Evolutionary conservation across 495 filamentous ascomycete species (phyloP).

Genomic region (Penicillium daleae): DNA sequence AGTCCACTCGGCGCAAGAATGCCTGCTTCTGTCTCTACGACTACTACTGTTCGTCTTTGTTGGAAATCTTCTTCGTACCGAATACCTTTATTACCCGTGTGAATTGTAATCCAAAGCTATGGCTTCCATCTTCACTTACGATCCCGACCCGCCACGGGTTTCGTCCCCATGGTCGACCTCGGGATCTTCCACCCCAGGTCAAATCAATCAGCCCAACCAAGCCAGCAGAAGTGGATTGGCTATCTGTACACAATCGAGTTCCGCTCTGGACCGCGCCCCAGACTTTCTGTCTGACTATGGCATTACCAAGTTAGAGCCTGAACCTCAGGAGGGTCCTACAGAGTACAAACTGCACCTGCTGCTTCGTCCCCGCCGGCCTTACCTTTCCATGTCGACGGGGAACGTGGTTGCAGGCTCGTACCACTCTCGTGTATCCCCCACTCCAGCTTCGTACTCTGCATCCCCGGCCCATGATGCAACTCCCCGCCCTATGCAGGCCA

Average conservation of each 20-base stretch:
- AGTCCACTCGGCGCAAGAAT: conserved; percentile 15
- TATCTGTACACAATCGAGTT: conserved; percentile 33
- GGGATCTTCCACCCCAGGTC: conserved; percentile 44
- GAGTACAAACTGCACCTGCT: conserved; percentile 98
- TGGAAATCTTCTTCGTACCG: conserved; percentile 11
- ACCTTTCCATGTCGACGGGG: conserved; percentile 64
- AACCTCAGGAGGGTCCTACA: conserved; percentile 91
- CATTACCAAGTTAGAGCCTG: conserved; percentile 78
- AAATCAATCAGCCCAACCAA: conserved; percentile 11
- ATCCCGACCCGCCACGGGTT: conserved; percentile 83
- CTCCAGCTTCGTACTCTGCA: conserved; percentile 23
- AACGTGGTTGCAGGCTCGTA: conserved; percentile 62
- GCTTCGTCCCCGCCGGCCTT: conserved; percentile 74
- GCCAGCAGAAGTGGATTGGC: conserved; percentile 26
- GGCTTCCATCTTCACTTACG: conserved; percentile 96
- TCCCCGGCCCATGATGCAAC: conserved; percentile 32
- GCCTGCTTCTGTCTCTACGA: conserved; percentile 14
- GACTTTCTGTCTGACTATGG: conserved; percentile 66
- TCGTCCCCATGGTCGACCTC: conserved; percentile 83
- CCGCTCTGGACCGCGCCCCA: conserved; percentile 39
- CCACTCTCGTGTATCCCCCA: conserved; percentile 49
- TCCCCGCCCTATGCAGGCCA: conserved; percentile 32
- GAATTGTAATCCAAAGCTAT: conserved; percentile 49
- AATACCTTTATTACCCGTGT: conserved; percentile 24
- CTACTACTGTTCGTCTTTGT: conserved; percentile 2